A percentile compares a stretch with the other conserved stretches of the same genome.
These are phyloP conservation scores for Desmodesmus armatus DNA, from an alignment of 139 green algal genomes.

Conservation along the genomic window DNA sequence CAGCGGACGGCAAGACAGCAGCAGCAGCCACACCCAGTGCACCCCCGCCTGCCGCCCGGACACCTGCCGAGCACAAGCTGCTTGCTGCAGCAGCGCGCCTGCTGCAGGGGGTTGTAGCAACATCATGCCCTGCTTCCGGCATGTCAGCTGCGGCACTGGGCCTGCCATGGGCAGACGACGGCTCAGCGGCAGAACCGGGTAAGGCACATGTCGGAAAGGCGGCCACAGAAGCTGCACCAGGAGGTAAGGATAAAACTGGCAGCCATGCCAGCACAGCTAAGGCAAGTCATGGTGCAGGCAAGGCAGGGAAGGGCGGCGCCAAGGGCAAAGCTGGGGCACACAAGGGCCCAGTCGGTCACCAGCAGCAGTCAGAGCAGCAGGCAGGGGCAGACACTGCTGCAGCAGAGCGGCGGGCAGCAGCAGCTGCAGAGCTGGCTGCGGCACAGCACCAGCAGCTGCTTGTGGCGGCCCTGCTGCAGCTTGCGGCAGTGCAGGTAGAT, in stretches of 20 bases:
- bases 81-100: conserved; percentile 50
- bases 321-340: neutral
- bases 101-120: conserved; percentile 40
- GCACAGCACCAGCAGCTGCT: conserved; percentile 33
- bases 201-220: conserved; percentile 18
- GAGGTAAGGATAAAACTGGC: neutral
- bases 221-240: neutral
- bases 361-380: too few relatives aligned
- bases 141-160: neutral
- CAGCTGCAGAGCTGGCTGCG: neutral
- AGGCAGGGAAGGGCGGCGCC: neutral
- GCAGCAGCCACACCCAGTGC: conserved; percentile 2
- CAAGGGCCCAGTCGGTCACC: neutral
- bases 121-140: neutral
- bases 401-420: neutral
- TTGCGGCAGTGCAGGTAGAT: conserved; percentile 9
- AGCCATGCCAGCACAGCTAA: neutral
- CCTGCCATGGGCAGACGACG: neutral
- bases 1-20: neutral
- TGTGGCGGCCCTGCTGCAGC: conserved; percentile 10
- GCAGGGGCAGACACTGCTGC: neutral
- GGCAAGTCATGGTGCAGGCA: too few relatives aligned
- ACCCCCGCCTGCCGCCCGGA: too few relatives aligned
- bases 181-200: conserved; percentile 3
- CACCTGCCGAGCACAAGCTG: conserved; percentile 53